Evolutionary conservation across 441 rosid genomes (phyloP).

Genomic region (Codiaeum variegatum): DNA sequence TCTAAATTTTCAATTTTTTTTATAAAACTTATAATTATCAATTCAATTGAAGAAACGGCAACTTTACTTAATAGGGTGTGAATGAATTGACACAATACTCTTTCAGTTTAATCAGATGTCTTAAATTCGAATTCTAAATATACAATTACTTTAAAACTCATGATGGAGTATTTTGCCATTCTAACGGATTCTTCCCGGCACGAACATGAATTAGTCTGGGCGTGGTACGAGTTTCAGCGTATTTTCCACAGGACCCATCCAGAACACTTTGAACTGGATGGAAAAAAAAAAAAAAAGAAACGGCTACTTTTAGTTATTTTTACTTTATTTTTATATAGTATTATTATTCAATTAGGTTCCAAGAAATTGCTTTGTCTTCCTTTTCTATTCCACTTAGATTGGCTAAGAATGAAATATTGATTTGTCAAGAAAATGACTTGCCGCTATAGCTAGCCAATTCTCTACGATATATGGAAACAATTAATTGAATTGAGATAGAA

Average conservation of each 20-base stretch:
- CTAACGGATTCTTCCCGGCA: no score
- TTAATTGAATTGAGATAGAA: neutral
- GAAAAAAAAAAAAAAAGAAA: no score
- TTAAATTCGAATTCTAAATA: no score
- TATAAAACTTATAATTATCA: neutral
- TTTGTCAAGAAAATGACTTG: slow-evolving; percentile 6
- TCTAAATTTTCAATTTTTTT: neutral
- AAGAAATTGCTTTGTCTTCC: slow-evolving; percentile 16
- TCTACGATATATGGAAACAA: neutral
- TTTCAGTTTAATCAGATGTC: no score
- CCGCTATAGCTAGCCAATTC: slow-evolving; percentile 1
- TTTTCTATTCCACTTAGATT: neutral
- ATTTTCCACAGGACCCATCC: no score
- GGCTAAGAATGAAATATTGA: neutral
- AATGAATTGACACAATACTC: no score
- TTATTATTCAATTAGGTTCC: slow-evolving; percentile 8
- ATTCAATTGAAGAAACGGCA: slow-evolving; percentile 7
- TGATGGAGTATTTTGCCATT: no score
- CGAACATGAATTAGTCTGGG: no score
- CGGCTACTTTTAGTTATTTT: neutral
- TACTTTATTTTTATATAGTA: neutral
- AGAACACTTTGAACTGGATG: no score
- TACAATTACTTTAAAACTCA: no score
- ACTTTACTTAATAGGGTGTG: no score
- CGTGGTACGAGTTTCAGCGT: no score